Percentiles rank a stretch among this genome's conserved stretches.
Conservation (phyloP, 495 filamentous ascomycete species). For the Podospora didyma region DNA sequence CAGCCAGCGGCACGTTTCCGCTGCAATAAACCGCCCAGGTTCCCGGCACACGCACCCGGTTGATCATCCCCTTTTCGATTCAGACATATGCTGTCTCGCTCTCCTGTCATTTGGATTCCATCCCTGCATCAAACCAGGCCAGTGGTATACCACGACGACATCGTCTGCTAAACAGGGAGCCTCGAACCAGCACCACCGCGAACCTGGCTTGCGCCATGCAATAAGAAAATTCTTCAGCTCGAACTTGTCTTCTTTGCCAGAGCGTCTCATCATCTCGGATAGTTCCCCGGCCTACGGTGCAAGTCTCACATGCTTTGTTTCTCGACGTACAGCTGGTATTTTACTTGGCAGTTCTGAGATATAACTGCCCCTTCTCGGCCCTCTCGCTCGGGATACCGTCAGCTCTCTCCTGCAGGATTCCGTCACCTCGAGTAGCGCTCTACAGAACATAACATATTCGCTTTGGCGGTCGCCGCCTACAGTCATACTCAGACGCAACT, state of each 20-base stretch:
- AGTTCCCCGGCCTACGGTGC: not conserved
- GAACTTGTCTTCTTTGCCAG: not conserved
- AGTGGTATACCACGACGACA: not conserved
- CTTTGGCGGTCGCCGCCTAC: no score
- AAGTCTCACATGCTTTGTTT: not conserved
- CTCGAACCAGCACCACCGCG: no score
- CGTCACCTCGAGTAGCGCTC: no score
- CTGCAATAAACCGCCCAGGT: not conserved
- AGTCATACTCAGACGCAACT: no score
- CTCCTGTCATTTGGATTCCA: not conserved
- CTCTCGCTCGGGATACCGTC: no score
- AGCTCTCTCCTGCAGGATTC: no score
- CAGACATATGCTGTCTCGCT: not conserved
- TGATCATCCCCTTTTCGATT: not conserved
- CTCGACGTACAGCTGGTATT: constrained; percentile 5
- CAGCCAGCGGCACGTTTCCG: constrained; percentile 18
- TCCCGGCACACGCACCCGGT: not conserved
- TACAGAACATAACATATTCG: no score
- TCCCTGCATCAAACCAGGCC: not conserved
- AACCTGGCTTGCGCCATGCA: not conserved
- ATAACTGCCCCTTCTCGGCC: not conserved
- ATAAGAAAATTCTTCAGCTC: no score
- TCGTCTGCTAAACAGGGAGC: not conserved
- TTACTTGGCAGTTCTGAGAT: not conserved
- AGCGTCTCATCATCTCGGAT: not conserved